Evolutionary conservation across 179 eudicot species (phyloP), one percentile per base, ranked within the genome.

Genomic region (Sideroxylon spinosum): DNA sequence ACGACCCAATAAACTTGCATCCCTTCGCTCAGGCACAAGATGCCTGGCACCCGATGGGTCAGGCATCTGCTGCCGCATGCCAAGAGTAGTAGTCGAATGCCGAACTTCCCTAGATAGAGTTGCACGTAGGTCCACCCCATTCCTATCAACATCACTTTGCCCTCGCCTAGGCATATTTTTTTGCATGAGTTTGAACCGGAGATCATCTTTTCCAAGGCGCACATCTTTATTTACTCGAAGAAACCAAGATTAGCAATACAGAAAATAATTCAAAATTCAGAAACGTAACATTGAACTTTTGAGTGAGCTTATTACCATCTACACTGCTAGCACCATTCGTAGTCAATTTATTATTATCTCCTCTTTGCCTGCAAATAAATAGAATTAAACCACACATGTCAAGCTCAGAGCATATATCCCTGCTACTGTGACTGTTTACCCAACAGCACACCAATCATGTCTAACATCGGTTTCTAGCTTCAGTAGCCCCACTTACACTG

Each of bases 161-260:
- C 79, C 84, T 73, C 81, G 83, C 77, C 78, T 84, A 68, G 0
- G 62, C 79, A 73, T 70, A 74, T 75, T 86, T 76, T 91, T 93
- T 73, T 78, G 87, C 93, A 89, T 82, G 75, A 94, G 89, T 86
- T 92, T 94, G 84, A 82, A 88, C 23, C 97, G 92, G n/a, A 94
- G 95, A 79, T 94, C 98, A 82, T 82, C 81, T 82, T 86, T 83
- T 46, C 85, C 84, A 75, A 94, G 91, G 53, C 76, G 82, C 16
- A 49, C 22, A 79, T 86, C 98, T 92, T 87, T 32, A 48, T 50
- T 65, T 64, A 76, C 71, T 79, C 74, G 71, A 80, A 80, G 75
- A 64, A 52, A 82, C 76, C 78, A 75, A 67, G 62, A 80, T 86
- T 73, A 86, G 83, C 62, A 74, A 44, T 11, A 73, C 22, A 50